Evolutionary conservation across 306 rosid genomes (phyloP), one percentile per base, ranked within the genome.

Genomic region (Crataegus laevigata): DNA sequence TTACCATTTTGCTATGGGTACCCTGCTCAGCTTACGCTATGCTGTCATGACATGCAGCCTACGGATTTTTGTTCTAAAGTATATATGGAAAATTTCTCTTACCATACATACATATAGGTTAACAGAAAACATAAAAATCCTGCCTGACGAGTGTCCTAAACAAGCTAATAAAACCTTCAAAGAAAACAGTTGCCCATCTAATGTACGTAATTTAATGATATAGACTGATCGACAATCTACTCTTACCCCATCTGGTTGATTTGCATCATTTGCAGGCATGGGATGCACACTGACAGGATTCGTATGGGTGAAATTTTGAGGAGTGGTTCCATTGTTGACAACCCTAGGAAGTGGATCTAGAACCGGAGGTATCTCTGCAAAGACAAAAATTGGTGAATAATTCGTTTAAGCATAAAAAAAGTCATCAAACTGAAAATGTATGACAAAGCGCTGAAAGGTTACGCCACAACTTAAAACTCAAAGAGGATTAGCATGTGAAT

Each of bases 291-390:
- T 84, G 80, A 79, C 86, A 8, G 85, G 86, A 81, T 78, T 80
- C 79, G 78, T 68, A 72, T 65, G 73, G 22, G 66, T 60, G 45
- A 85, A 75, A 85, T 66, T 80, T 69, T 78, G 84, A 21, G 85
- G 66, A 74, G 83, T 69, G 28, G 66, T 79, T 75, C 80, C 81
- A 75, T 85, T 84, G 76, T 85, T 91, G 73, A 80, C 85, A 70
- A 82, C 70, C 61, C 80, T 80, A 50, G 97, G 90, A 78, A 80
- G 88, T 52, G 90, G 91, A 67, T 87, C 77, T 52, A 84, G 78
- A 74, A 84, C 81, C 65, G 92, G 85, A 80, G 82, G 79, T 80
- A 60, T 81, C 76, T 96, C 98, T 94, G 90, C 77, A 83, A 84
- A 74, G 51, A 51, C 9, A 66, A 6, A 62, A 77, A 10, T 80